Base-by-base conservation (phyloP, 768 basidiomycete species). In the Porphyrellus cyaneotinctus region DNA sequence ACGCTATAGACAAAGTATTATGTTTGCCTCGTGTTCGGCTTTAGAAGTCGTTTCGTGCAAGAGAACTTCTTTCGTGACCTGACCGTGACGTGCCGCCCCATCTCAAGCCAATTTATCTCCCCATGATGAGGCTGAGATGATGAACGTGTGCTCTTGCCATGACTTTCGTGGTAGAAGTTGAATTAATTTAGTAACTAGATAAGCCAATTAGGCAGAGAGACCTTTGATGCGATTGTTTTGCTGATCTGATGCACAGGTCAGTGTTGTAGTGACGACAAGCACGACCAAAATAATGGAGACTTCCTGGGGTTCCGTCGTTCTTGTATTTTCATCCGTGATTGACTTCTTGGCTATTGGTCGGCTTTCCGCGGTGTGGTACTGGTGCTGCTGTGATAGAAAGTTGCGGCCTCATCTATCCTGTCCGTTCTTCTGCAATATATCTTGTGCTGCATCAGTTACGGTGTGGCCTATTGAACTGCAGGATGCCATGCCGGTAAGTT, bases 361-460 rank as follows among this genome's bases (percentile, higher is more conserved):
- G 60, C 49, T 50, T 36, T 65, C 64, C 65, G 64, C 57, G 65
- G 65, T 51, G 39, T 39, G 35, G 38, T 44, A 18, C n/a, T n/a
- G 22, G 53, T 18, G 28, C 20, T 54, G 53, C 42, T 47, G 35
- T 28, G 32, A 15, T 28, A 33, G 26, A 28, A 28, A 28, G 24
- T 22, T 26, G 41, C 31, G n/a, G 31, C 28, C 39, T 42, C 52
- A 17, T 43, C 44, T 24, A 37, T 41, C 45, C 52, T 36, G 43
- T 32, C n/a, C 32, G 35, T 49, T 55, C 28, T 18, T 50, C 39
- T 49, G 54, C n/a, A n/a, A 50, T 56, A 62, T 52, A 28, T 54
- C 44, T 26, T 50, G 17, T 42, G 39, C n/a, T n/a, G n/a, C n/a
- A n/a, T n/a, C n/a, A n/a, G n/a, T 58, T 22, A 41, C 28, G 22